Evolutionary conservation across 345 rosid species (phyloP), one percentile per base, ranked within the genome.

Genomic region (Brassica cretica): DNA sequence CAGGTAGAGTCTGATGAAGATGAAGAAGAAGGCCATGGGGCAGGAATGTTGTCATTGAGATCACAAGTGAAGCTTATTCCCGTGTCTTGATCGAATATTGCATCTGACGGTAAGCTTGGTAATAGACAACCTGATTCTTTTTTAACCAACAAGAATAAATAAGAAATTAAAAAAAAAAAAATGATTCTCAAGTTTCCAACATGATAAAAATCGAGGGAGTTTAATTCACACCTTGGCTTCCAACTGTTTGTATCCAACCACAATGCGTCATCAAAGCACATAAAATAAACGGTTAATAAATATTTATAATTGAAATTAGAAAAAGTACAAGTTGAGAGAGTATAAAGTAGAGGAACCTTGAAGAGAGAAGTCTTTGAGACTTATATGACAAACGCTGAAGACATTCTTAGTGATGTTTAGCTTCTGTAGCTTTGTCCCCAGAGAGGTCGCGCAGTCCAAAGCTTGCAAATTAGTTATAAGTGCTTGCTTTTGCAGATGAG

Each of bases 61-160:
- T 95, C 99, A 74, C 99, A 95, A 12, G 92, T 90, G 83, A 95
- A 95, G 88, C 98, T 90, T 74, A 95, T 83, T 64, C 98, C 97
- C 3, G 97, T 62, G 37, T 69, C 82, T 75, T 87, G 67, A 82
- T 93, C 99, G 63, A 84, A 83, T 55, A 95, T 95, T 53, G 99
- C 99, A 85, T 95, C 98, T 0, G 98, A 95, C 12, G 99, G 99
- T 86, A 90, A 80, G 89, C 99, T 95, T 55, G 98, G 97, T 70
- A 95, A 86, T 59, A 95, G 91, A 82, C 99, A 95, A 74, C 99
- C 99, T 29, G 97, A 87, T 61, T 83, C 99, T 94, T 72, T 35
- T 14, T 9, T 59, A 29, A 55, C 62, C 72, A 70, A 8, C 60
- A 66, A 7, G 60, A 56, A 32, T 25, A 53, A 75, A 41, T 27